A percentile compares a stretch with the other conserved stretches of the same genome.
Conservation (phyloP, 202 grass and related monocot genomes). For the Sporobolus alterniflorus region DNA sequence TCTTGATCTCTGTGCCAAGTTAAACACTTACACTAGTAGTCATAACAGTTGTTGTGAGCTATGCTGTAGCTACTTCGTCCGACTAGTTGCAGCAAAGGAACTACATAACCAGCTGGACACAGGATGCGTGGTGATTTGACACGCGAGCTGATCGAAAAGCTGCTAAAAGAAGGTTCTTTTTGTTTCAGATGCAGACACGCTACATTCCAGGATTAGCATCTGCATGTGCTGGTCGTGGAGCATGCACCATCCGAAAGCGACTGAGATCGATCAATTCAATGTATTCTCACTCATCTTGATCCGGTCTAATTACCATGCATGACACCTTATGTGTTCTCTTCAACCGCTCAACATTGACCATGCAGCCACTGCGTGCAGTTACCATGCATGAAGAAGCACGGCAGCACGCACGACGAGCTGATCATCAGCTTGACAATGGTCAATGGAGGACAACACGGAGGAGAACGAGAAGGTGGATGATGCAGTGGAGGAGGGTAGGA, state of each 20-base stretch:
- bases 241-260: constrained; percentile 31
- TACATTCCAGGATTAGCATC: constrained; percentile 34
- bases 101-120: not conserved
- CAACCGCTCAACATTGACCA: not conserved
- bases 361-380: not conserved
- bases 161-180: constrained; percentile 3
- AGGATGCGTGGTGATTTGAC: constrained; percentile 11
- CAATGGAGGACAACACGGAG: not conserved
- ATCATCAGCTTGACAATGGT: not conserved
- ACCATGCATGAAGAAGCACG: not conserved
- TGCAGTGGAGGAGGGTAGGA: not conserved
- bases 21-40: not conserved
- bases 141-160: not conserved
- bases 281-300: not conserved
- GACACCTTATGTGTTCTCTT: not conserved
- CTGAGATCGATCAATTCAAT: not conserved
- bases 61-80: not conserved
- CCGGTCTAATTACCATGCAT: not conserved
- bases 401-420: not conserved
- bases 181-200: not conserved
- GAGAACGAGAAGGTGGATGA: too few relatives aligned
- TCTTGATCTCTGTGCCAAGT: not conserved
- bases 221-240: constrained; percentile 21
- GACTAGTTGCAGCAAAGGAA: not conserved
- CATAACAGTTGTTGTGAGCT: not conserved